Evolutionary conservation across 768 basidiomycete species (phyloP).

Genomic region (Pholiota microspora): DNA sequence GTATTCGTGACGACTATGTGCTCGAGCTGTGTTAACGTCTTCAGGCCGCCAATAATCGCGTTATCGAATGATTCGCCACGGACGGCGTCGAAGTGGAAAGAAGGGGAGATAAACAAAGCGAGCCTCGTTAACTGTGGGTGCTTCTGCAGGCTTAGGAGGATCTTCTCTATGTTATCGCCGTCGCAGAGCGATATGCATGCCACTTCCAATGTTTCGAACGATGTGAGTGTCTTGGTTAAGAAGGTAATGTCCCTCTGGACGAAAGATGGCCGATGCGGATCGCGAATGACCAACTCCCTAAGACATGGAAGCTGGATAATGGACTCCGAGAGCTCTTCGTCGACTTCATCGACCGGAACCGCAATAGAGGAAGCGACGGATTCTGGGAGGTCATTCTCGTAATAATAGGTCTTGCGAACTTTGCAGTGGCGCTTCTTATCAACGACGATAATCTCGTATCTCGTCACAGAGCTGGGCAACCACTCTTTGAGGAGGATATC

Average conservation of each 20-base stretch:
- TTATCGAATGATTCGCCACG: not conserved
- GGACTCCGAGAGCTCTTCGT: not conserved
- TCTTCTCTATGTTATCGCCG: not conserved
- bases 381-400: not conserved
- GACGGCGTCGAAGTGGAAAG: not conserved
- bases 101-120: not conserved
- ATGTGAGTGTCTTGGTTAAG: not conserved
- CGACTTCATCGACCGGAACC: not conserved
- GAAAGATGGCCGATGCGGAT: not conserved
- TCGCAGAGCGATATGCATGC: not conserved
- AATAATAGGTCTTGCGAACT: not conserved
- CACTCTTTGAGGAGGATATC: not conserved
- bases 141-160: not conserved
- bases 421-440: not conserved
- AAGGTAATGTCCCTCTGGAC: not conserved
- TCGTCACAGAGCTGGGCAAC: not conserved
- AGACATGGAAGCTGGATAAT: not conserved
- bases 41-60: not conserved
- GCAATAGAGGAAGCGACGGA: not conserved
- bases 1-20: not conserved
- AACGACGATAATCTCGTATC: not conserved
- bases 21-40: not conserved
- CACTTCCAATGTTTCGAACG: not conserved
- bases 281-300: not conserved
- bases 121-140: not conserved